A percentile compares a stretch with the other conserved stretches of the same genome.
Conservation (phyloP, 2,329 filamentous ascomycete species). For the Clonostachys rhizophaga region DNA sequence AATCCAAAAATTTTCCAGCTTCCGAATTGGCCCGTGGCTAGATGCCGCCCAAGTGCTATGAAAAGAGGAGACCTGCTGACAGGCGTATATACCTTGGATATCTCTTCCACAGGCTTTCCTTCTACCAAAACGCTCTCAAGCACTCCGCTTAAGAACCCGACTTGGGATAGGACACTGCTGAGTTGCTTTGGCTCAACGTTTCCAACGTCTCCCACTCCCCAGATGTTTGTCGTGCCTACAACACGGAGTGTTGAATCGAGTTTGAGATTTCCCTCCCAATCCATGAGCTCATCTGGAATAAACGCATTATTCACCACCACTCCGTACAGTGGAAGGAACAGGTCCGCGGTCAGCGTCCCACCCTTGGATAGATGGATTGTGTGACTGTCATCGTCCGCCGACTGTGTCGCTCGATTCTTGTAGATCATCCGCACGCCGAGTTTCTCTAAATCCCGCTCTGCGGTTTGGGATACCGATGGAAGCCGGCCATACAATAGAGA, state of each 20-base stretch:
- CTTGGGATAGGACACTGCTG: constrained; percentile 21
- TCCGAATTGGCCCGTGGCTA: constrained; percentile 23
- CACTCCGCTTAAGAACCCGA: constrained; percentile 20
- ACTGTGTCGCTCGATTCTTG: constrained; percentile 21
- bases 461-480: constrained; percentile 20
- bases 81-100: constrained; percentile 9
- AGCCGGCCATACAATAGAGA: constrained; percentile 9
- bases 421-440: constrained; percentile 19
- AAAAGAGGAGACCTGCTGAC: constrained; percentile 20
- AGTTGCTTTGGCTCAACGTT: constrained; percentile 31
- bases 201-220: constrained; percentile 35
- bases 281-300: constrained; percentile 22
- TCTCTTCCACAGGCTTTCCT: background rate
- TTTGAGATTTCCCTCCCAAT: constrained; percentile 20
- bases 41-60: constrained; percentile 15
- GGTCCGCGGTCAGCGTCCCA: constrained; percentile 19
- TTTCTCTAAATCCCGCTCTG: constrained; percentile 13
- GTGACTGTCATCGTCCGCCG: background rate
- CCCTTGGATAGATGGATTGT: constrained; percentile 20
- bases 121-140: constrained; percentile 15
- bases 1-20: constrained; percentile 23
- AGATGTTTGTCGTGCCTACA: constrained; percentile 26
- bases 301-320: constrained; percentile 35
- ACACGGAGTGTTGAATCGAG: constrained; percentile 25
- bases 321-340: constrained; percentile 41